Evolutionary conservation across 169 alveolate species (phyloP), one percentile per base, ranked within the genome.

Genomic region (Plasmodium yoelii): DNA sequence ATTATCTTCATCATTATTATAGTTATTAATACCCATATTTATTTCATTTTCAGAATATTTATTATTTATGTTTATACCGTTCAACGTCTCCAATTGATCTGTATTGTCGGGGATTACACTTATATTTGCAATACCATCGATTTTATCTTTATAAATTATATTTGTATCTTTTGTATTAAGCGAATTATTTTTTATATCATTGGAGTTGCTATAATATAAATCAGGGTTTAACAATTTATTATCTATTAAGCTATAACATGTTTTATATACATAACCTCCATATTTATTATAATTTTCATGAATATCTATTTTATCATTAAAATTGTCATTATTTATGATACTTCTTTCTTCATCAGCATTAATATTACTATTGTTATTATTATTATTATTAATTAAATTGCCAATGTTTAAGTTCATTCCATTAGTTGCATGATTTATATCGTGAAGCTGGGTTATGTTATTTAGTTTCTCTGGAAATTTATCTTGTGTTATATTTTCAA

Each of bases 221-320:
- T 63, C 71, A 7, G n/a, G 3, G 39, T 49, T 74, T 63, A 56
- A 56, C 44, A 51, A 5, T 26, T 75, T 75, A 55, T 28, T 75
- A 47, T 75, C 88, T 24, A 75, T 61, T 34, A 51, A 26, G 15
- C 46, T 75, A 24, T 55, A 47, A 26, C 64, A 71, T 13, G 10
- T 10, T 13, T 28, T 34, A 12, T 34, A 24, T n/a, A 34, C 9
- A 55, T 71, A 18, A 53, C 34, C 42, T 1, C 18, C 42, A 39
- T 53, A 71, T 26, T 53, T 71, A 55, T 55, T 53, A 26, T 71
- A 68, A 28, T 56, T 77, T 6, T 57, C 28, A 12, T 51, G 22
- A 15, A 46, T 47, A 42, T 34, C 26, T 13, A 8, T 34, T 34
- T 34, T 34, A 34, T 34, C 42, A 34, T 34, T 53, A 46, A 9